These are phyloP conservation scores for Mycena epipterygia DNA, from an alignment of 768 basidiomycete genomes.

Conservation along the genomic window DNA sequence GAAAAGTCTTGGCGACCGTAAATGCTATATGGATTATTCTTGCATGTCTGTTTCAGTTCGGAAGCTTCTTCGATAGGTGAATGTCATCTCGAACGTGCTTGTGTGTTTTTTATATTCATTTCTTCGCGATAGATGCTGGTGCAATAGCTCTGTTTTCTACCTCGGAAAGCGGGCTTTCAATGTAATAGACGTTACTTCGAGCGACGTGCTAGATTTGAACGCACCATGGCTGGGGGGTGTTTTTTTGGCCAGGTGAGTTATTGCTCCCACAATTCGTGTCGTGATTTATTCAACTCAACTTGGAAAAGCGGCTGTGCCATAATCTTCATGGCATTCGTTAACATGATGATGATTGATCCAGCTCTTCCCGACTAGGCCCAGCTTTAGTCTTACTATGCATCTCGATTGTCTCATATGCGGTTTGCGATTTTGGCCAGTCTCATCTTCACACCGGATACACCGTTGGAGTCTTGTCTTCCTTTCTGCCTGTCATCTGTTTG, in stretches of 20 bases:
- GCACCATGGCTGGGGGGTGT: conserved; percentile 32
- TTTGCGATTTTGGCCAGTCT: neutral
- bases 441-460: neutral
- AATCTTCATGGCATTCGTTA: conserved; percentile 28
- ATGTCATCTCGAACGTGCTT: neutral
- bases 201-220: conserved; percentile 20
- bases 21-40: conserved; percentile 44
- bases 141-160: conserved; percentile 41
- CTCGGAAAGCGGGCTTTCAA: conserved; percentile 38
- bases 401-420: neutral
- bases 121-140: conserved; percentile 45
- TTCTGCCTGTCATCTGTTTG: neutral
- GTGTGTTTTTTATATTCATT: neutral
- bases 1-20: conserved; percentile 38
- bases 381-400: neutral
- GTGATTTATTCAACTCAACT: neutral
- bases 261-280: neutral
- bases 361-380: conserved; percentile 24
- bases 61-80: neutral
- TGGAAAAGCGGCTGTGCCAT: conserved; percentile 30
- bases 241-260: conserved; percentile 20
- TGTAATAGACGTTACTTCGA: conserved; percentile 35
- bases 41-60: conserved; percentile 44
- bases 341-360: conserved; percentile 28
- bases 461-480: neutral